A percentile compares a stretch with the other conserved stretches of the same genome.
Evolutionary conservation across 495 filamentous ascomycete species (phyloP).

Genomic region (Cryomyces minteri): DNA sequence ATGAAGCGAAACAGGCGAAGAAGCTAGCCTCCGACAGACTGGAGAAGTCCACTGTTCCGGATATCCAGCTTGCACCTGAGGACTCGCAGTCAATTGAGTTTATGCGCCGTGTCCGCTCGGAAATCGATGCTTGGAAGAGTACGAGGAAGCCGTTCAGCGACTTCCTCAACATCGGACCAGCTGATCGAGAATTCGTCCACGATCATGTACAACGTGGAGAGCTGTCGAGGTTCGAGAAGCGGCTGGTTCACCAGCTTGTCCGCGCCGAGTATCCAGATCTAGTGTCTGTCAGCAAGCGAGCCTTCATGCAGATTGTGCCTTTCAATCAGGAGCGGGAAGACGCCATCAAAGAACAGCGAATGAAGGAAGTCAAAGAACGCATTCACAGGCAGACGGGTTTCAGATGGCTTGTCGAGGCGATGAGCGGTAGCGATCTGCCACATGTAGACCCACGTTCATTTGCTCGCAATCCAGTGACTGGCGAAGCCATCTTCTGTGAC

Average conservation of each 20-base stretch:
- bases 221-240: conserved; percentile 29
- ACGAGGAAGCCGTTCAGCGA: not conserved
- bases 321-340: conserved; percentile 30
- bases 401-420: conserved; percentile 43
- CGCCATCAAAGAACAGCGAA: conserved; percentile 18
- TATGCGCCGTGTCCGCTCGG: conserved; percentile 25
- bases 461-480: conserved; percentile 27
- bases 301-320: conserved; percentile 34
- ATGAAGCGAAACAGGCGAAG: conserved; percentile 34
- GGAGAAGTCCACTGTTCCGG: conserved; percentile 22
- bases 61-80: conserved; percentile 32
- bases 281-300: conserved; percentile 23
- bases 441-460: conserved; percentile 38
- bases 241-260: conserved; percentile 51
- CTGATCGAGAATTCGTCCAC: not conserved
- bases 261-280: conserved; percentile 41
- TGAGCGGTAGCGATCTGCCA: conserved; percentile 26
- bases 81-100: conserved; percentile 39
- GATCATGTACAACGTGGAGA: not conserved
- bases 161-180: conserved; percentile 9
- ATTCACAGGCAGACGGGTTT: conserved; percentile 38
- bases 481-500: conserved; percentile 15
- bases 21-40: conserved; percentile 17
- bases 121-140: conserved; percentile 30
- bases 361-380: conserved; percentile 21